These are phyloP conservation scores for Dentipellis sp. DNA, from an alignment of 768 basidiomycete genomes.

Conservation along the genomic window DNA sequence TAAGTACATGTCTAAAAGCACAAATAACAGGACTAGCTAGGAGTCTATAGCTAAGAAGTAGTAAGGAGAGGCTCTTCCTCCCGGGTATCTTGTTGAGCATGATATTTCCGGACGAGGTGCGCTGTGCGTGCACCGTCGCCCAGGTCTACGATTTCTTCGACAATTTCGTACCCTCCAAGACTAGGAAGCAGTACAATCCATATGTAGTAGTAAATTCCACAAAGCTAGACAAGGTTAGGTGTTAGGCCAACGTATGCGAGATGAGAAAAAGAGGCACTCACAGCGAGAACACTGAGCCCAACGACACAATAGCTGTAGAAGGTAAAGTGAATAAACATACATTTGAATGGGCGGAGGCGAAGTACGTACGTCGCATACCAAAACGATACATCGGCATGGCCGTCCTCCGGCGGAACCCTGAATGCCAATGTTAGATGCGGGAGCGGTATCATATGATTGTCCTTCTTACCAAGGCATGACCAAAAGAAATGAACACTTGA, in stretches of 20 bases:
- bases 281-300: constrained; percentile 18
- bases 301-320: constrained; percentile 20
- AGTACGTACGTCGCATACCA: constrained; percentile 19
- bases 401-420: constrained; percentile 20
- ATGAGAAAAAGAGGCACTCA: constrained; percentile 6
- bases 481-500: constrained; percentile 20
- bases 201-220: constrained; percentile 22
- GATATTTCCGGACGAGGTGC: constrained; percentile 9
- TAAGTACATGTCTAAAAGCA: background rate
- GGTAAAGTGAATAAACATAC: background rate
- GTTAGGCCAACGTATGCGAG: background rate
- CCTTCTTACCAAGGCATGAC: constrained; percentile 25
- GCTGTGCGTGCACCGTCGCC: constrained; percentile 9
- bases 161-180: constrained; percentile 34
- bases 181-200: constrained; percentile 37
- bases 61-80: constrained; percentile 14
- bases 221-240: constrained; percentile 5
- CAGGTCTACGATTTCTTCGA: constrained; percentile 26
- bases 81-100: background rate
- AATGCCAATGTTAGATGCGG: background rate
- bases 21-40: background rate
- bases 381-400: constrained; percentile 23
- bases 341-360: background rate
- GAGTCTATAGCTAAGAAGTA: background rate
- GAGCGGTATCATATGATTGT: background rate